Evolutionary conservation across 164 flowering plant species (phyloP), one percentile per base, ranked within the genome.

Genomic region (Vitis amurensis): DNA sequence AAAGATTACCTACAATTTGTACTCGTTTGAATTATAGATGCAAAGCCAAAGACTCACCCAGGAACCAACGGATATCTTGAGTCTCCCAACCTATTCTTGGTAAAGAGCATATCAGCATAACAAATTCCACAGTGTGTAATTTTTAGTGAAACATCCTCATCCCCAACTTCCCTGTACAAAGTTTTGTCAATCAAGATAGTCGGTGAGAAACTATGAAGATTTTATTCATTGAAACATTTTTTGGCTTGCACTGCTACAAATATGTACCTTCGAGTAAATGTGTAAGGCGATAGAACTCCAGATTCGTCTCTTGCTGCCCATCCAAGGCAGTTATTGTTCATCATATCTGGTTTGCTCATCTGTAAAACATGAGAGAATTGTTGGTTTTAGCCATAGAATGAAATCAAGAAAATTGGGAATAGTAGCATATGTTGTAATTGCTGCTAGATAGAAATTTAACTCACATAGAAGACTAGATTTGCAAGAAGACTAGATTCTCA

Each of bases 281-380:
- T 56, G 61, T 67, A 76, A 67, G 78, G 78, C 1, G 75, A 76
- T 23, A 76, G 63, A 50, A 67, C 7, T 48, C 78, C 78, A 50
- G 78, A 76, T 5, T 68, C 58, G 57, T 76, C 78, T 37, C 72
- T 71, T 14, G 78, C 74, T 16, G 78, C 78, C 58, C 61, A 76
- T 31, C 71, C 78, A 63, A 67, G 71, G 75, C 78, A 76, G 50
- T 88, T 61, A 4, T 71, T 27, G 62, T 44, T 66, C 44, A 37
- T 37, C 44, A 3, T 37, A 37, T 37, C 44, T 37, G 44, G 44
- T 37, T 37, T 37, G 0, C 44, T 37, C 44, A 37, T 37, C 44
- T 37, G 7, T 37, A 37, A 3, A 37, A 37, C 44, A 37, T 3
- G 44, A 37, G 7, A 37, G 44, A 37, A 37, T 37, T 6, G 44